phyloP scores from a whole-genome alignment of 2,329 filamentous ascomycete species.

The Byssothecium circinans region DNA sequence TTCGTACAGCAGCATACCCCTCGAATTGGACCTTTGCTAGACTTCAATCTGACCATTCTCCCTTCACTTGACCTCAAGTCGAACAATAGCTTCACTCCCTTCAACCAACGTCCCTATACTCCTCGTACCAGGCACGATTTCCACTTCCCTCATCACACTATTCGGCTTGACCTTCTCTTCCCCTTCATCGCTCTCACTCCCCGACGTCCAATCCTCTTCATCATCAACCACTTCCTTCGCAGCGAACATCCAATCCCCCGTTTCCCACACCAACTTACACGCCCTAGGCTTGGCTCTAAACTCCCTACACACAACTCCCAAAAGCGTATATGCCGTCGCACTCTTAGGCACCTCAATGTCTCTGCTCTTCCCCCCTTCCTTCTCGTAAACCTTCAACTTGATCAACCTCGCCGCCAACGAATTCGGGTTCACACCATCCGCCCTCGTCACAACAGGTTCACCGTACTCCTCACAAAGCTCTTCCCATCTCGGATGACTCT shows the following conservation, averaged over 20 bases:
- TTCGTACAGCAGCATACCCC: slow-evolving; percentile 25
- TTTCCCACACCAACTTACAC: slow-evolving; percentile 79
- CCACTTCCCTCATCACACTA: slow-evolving; percentile 77
- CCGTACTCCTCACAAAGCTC: slow-evolving; percentile 78
- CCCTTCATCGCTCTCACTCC: slow-evolving; percentile 46
- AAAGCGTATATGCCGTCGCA: slow-evolving; percentile 78
- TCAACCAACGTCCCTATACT: slow-evolving; percentile 84
- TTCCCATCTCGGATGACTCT: slow-evolving; percentile 69
- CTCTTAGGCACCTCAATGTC: slow-evolving; percentile 66
- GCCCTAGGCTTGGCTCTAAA: slow-evolving; percentile 66
- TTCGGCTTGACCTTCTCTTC: slow-evolving; percentile 64
- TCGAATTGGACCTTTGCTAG: background rate
- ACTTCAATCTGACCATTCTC: background rate
- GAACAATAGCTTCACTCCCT: slow-evolving; percentile 67
- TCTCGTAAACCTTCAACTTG: slow-evolving; percentile 56
- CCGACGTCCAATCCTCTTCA: slow-evolving; percentile 56
- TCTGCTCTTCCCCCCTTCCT: slow-evolving; percentile 5
- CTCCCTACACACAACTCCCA: slow-evolving; percentile 73
- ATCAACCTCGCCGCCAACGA: slow-evolving; percentile 80
- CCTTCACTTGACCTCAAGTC: slow-evolving; percentile 61
- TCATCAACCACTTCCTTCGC: slow-evolving; percentile 59
- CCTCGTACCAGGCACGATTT: slow-evolving; percentile 76
- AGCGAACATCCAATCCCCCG: slow-evolving; percentile 85
- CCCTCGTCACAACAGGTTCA: slow-evolving; percentile 63
- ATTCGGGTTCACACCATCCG: slow-evolving; percentile 63